Evolutionary conservation across 1,284 basidiomycete species (phyloP).

Genomic region (Trichosporon inkin): DNA sequence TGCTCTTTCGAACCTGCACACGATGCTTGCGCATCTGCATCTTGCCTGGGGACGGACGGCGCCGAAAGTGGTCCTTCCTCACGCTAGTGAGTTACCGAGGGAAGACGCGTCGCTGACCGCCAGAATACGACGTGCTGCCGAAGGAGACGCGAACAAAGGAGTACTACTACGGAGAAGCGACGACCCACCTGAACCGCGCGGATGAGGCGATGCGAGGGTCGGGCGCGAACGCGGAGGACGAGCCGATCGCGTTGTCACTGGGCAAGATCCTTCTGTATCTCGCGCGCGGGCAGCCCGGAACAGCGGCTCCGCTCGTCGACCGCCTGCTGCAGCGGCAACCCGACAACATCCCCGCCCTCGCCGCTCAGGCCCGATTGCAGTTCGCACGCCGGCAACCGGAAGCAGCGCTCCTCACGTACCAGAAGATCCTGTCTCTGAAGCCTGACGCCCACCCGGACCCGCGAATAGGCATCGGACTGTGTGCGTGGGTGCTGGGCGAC

Average conservation of each 20-base stretch:
- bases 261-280: conserved; percentile 63
- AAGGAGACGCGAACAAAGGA: conserved; percentile 61
- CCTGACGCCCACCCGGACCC: conserved; percentile 81
- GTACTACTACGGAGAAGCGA: conserved; percentile 61
- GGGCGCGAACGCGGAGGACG: conserved; percentile 34
- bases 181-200: conserved; percentile 64
- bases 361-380: conserved; percentile 67
- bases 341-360: conserved; percentile 60
- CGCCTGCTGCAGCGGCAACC: conserved; percentile 72
- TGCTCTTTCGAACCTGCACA: conserved; percentile 59
- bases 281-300: conserved; percentile 71
- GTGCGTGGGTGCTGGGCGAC: conserved; percentile 80
- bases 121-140: conserved; percentile 66
- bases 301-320: conserved; percentile 73
- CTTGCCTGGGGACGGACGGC: conserved; percentile 71
- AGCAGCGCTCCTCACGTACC: conserved; percentile 76
- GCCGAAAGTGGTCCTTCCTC: conserved; percentile 68
- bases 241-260: conserved; percentile 42
- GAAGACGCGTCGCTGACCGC: conserved; percentile 19
- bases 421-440: conserved; percentile 69
- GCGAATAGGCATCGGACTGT: conserved; percentile 85
- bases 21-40: conserved; percentile 75
- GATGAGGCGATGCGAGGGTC: conserved; percentile 61
- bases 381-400: conserved; percentile 71
- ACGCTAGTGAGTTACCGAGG: conserved; percentile 62